Conservation (phyloP, 164 flowering plant species). For the Dillenia turbinata region DNA sequence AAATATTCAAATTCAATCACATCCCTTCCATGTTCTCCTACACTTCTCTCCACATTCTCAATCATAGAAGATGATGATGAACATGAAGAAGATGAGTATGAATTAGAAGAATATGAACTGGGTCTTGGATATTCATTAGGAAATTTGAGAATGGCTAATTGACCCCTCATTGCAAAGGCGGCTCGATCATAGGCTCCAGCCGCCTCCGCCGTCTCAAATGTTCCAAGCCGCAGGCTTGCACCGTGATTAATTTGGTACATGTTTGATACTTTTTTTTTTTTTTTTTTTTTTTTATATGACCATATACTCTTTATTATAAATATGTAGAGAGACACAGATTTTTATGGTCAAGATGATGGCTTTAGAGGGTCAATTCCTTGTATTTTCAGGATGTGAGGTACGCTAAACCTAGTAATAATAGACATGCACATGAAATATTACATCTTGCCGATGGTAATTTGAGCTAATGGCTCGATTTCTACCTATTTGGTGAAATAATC, state of each 20-base stretch:
- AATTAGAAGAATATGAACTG: background rate
- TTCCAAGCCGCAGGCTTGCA: constrained; percentile 13
- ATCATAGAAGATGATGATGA: background rate
- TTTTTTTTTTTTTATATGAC: no score
- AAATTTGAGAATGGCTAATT: constrained; percentile 8
- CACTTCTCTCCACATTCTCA: background rate
- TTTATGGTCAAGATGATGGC: no score
- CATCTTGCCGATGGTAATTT: no score
- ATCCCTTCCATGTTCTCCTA: background rate
- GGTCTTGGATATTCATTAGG: background rate
- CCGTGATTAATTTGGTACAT: constrained; percentile 1
- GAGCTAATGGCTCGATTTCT: no score
- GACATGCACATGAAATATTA: no score
- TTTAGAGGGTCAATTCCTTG: no score
- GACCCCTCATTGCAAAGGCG: constrained; percentile 15
- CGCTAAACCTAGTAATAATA: no score
- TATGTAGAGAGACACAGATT: no score
- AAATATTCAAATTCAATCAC: constrained; percentile 16
- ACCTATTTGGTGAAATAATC: no score
- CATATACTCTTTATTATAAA: no score
- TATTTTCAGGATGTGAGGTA: no score
- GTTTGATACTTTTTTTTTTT: no score
- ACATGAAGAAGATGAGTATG: background rate
- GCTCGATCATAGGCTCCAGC: constrained; percentile 18
- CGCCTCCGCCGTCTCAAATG: constrained; percentile 13